Conservation (phyloP, 2,329 filamentous ascomycete genomes). For the Fusarium sororula region DNA sequence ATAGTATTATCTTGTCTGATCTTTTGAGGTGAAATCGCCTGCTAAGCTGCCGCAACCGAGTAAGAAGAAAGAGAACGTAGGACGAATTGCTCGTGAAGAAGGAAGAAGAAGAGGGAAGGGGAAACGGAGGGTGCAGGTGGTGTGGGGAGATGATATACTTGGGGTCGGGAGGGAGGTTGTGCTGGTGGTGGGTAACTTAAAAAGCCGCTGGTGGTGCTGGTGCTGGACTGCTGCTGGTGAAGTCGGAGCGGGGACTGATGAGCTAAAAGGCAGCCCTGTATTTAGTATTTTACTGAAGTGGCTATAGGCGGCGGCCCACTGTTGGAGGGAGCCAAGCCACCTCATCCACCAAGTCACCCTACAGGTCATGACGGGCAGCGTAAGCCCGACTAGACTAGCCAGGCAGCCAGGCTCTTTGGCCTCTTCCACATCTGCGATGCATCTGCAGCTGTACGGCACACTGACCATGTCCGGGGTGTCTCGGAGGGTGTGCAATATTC, state of each 20-base stretch:
- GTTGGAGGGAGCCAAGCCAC: slow-evolving; percentile 38
- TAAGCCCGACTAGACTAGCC: not conserved
- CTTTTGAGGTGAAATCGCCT: slow-evolving; percentile 58
- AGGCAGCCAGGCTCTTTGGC: not conserved
- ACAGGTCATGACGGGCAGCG: not conserved
- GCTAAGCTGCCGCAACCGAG: slow-evolving; percentile 65
- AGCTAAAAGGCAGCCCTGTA: slow-evolving; percentile 34
- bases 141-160: slow-evolving; percentile 54
- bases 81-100: slow-evolving; percentile 66
- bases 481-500: slow-evolving; percentile 21
- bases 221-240: not conserved
- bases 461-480: slow-evolving; percentile 31
- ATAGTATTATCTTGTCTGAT: slow-evolving; percentile 30
- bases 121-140: slow-evolving; percentile 47
- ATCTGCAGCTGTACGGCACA: slow-evolving; percentile 35
- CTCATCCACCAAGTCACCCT: not conserved
- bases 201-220: not conserved
- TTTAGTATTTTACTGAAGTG: slow-evolving; percentile 30
- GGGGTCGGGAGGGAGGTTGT: not conserved
- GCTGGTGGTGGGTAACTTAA: slow-evolving; percentile 11
- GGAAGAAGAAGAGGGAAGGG: slow-evolving; percentile 54
- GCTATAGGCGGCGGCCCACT: slow-evolving; percentile 30
- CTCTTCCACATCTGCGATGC: slow-evolving; percentile 22
- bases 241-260: slow-evolving; percentile 9
- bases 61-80: slow-evolving; percentile 66